phyloP scores from a whole-genome alignment of 257 asterid species.

The Solanum chmielewskii region DNA sequence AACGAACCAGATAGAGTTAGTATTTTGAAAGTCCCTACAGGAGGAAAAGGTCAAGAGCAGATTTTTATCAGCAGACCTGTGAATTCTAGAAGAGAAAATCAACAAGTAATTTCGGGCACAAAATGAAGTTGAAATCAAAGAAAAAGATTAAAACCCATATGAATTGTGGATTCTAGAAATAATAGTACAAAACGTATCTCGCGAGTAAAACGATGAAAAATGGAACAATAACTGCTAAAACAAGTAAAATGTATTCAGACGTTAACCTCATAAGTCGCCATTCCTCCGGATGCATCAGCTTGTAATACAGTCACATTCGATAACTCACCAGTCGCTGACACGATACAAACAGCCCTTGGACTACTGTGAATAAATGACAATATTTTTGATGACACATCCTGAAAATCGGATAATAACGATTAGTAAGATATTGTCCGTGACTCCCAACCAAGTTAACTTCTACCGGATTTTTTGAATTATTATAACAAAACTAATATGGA shows the following conservation, averaged over 20 bases:
- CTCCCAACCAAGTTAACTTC: not conserved
- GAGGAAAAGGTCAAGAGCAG: not conserved
- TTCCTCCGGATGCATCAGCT: not conserved
- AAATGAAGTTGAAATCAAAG: not conserved
- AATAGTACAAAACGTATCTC: not conserved
- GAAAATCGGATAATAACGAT: not conserved
- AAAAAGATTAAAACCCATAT: not conserved
- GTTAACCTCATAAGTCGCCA: not conserved
- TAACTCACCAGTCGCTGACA: not conserved
- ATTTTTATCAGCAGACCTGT: not conserved
- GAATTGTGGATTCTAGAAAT: not conserved
- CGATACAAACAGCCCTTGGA: not conserved
- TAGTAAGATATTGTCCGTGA: not conserved
- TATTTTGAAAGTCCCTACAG: conserved; percentile 39
- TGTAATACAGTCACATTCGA: not conserved
- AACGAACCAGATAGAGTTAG: conserved; percentile 46
- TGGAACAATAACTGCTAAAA: not conserved
- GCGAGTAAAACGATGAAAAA: not conserved
- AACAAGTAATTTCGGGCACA: not conserved
- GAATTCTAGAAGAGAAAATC: not conserved
- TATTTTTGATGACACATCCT: not conserved
- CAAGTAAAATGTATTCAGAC: not conserved
- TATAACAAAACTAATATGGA: not conserved
- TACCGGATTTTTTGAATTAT: not conserved
- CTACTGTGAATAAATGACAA: not conserved